Conservation (phyloP, 352 stramenopile genomes). For the Phytophthora agathidicida region DNA sequence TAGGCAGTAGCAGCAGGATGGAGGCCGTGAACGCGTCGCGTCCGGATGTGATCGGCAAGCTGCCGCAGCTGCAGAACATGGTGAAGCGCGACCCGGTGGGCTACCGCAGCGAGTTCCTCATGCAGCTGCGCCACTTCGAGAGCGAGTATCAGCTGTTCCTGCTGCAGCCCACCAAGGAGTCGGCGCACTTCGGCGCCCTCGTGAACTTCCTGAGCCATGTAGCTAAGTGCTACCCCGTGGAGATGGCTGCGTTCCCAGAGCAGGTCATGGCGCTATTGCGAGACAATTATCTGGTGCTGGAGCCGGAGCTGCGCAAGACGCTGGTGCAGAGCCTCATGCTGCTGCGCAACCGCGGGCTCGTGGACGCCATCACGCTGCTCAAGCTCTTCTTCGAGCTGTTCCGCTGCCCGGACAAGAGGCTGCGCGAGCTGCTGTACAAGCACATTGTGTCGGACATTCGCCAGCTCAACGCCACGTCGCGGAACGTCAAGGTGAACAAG, state of each 20-base stretch:
- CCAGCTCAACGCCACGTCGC: slow-evolving; percentile 86
- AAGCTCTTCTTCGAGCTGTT: slow-evolving; percentile 98
- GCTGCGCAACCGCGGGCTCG: slow-evolving; percentile 94
- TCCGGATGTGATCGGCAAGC: slow-evolving; percentile 89
- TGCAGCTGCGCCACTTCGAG: slow-evolving; percentile 96
- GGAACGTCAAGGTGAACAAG: slow-evolving; percentile 97
- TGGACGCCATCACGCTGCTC: slow-evolving; percentile 92
- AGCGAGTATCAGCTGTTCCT: slow-evolving; percentile 96
- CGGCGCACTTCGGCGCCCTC: slow-evolving; percentile 94
- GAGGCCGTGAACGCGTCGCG: slow-evolving; percentile 76
- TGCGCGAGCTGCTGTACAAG: slow-evolving; percentile 94
- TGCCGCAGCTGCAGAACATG: slow-evolving; percentile 98
- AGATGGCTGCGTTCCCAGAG: slow-evolving; percentile 86
- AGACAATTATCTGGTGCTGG: slow-evolving; percentile 89
- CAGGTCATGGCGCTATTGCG: slow-evolving; percentile 94
- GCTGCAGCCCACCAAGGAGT: slow-evolving; percentile 92
- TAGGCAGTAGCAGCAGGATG: too few species aligned
- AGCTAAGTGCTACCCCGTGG: slow-evolving; percentile 88
- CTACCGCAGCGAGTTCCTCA: slow-evolving; percentile 98
- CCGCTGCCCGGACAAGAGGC: slow-evolving; percentile 94
- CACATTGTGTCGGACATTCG: slow-evolving; percentile 97
- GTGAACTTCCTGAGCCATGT: slow-evolving; percentile 97
- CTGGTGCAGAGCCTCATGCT: slow-evolving; percentile 96
- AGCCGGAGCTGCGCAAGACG: slow-evolving; percentile 93
- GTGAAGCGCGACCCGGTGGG: slow-evolving; percentile 97